phyloP scores from a whole-genome alignment of 2,329 filamentous ascomycete species.

The Alternaria arbusti region DNA sequence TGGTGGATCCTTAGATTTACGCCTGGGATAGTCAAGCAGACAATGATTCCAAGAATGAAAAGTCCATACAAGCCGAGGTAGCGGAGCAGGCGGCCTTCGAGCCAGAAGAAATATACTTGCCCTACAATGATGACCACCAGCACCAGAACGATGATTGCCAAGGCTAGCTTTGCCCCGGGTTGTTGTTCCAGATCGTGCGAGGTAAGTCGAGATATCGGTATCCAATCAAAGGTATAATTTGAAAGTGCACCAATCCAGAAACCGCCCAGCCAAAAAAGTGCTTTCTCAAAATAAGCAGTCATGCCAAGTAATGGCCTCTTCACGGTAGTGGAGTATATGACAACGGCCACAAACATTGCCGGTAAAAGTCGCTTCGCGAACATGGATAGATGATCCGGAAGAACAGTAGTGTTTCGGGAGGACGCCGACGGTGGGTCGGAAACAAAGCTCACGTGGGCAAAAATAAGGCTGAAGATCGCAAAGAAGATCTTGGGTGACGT shows the following conservation, averaged over 20 bases:
- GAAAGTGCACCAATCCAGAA: constrained; percentile 90
- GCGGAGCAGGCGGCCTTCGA: constrained; percentile 78
- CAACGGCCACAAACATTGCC: constrained; percentile 81
- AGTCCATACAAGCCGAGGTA: constrained; percentile 80
- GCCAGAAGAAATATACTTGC: constrained; percentile 86
- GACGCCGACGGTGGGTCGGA: constrained; percentile 78
- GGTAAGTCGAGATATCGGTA: constrained; percentile 88
- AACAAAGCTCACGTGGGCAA: constrained; percentile 86
- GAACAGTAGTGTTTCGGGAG: constrained; percentile 49
- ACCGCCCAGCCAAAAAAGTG: constrained; percentile 83
- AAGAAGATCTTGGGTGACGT: constrained; percentile 80
- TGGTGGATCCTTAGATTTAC: constrained; percentile 89
- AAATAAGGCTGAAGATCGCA: constrained; percentile 78
- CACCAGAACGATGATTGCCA: constrained; percentile 75
- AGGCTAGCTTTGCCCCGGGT: constrained; percentile 82
- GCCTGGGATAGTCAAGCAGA: constrained; percentile 74
- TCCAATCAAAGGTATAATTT: constrained; percentile 93
- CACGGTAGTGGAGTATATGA: constrained; percentile 84
- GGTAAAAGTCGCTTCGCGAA: constrained; percentile 83
- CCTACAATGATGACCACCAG: constrained; percentile 70
- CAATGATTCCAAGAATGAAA: constrained; percentile 68
- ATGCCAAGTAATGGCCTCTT: constrained; percentile 73
- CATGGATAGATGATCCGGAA: constrained; percentile 61
- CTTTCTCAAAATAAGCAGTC: constrained; percentile 85
- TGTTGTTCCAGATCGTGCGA: constrained; percentile 86